Evolutionary conservation across 371 early-diverging fungal species (phyloP).

Genomic region (Basidiobolus heterosporus): DNA sequence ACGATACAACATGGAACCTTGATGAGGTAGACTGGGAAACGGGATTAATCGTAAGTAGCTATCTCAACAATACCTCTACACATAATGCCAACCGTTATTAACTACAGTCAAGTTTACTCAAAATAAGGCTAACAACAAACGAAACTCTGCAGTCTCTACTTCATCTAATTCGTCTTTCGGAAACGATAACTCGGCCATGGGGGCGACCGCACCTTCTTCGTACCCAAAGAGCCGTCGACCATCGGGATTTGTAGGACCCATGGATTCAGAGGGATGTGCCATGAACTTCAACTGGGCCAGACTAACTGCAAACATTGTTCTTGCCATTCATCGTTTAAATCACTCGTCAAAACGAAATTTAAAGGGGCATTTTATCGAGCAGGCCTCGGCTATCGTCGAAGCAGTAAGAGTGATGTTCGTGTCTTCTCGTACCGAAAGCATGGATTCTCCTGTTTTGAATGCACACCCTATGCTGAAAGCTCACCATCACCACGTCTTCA

Average conservation of each 20-base stretch:
- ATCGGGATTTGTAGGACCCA: constrained; percentile 8
- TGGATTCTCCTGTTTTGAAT: constrained; percentile 41
- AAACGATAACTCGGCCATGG: constrained; percentile 5
- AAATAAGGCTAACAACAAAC: no score
- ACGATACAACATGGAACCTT: constrained; percentile 46
- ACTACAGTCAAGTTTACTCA: not conserved
- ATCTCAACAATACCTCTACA: not conserved
- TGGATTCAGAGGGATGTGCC: constrained; percentile 5
- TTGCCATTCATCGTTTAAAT: constrained; percentile 44
- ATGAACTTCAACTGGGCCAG: constrained; percentile 40
- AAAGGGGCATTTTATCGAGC: constrained; percentile 37
- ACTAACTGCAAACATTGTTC: constrained; percentile 40
- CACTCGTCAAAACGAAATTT: constrained; percentile 33
- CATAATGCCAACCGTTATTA: not conserved
- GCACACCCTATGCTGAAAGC: constrained; percentile 41
- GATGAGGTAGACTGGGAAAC: constrained; percentile 13
- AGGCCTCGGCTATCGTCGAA: constrained; percentile 40
- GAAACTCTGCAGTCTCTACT: constrained; percentile 1
- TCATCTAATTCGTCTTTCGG: constrained; percentile 4
- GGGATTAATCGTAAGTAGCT: constrained; percentile 3
- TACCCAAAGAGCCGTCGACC: constrained; percentile 4
- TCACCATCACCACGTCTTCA: constrained; percentile 66
- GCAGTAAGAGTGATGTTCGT: constrained; percentile 70
- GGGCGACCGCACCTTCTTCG: constrained; percentile 2
- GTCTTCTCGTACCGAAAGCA: constrained; percentile 54